These are phyloP conservation scores for Stemphylium lycopersici DNA, from an alignment of 2,329 filamentous ascomycete genomes.

Conservation along the genomic window DNA sequence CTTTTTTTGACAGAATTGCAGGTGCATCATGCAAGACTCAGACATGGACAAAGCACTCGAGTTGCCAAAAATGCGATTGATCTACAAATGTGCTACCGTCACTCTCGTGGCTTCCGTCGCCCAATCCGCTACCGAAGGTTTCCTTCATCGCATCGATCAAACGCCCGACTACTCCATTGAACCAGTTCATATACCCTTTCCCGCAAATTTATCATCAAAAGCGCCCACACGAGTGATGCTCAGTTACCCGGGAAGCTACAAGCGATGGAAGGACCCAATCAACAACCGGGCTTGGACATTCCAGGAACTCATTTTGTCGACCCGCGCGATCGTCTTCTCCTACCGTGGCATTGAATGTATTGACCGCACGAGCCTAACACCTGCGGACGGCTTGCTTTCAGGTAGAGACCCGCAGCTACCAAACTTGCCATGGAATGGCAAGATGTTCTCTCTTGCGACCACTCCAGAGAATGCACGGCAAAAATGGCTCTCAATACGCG, in stretches of 20 bases:
- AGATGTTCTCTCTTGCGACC: constrained; percentile 4
- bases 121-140: constrained; percentile 13
- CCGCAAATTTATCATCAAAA: neutral
- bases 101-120: constrained; percentile 12
- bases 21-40: constrained; percentile 16
- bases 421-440: constrained; percentile 9
- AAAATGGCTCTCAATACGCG: constrained; percentile 10
- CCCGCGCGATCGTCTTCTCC: constrained; percentile 10
- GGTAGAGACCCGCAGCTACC: constrained; percentile 9
- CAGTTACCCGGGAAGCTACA: constrained; percentile 9
- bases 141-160: constrained; percentile 7
- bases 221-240: neutral
- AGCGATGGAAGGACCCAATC: constrained; percentile 14
- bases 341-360: constrained; percentile 9
- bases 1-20: neutral
- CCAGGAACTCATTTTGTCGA: constrained; percentile 15
- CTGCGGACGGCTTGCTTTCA: neutral
- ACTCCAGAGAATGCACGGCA: constrained; percentile 6
- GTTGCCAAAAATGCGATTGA: constrained; percentile 13
- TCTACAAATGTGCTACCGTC: constrained; percentile 13
- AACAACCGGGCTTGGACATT: constrained; percentile 18
- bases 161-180: constrained; percentile 9
- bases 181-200: constrained; percentile 3
- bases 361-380: neutral
- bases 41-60: constrained; percentile 12